Evolutionary conservation across 1,284 basidiomycete genomes (phyloP).

Genomic region (Tilletia caries): DNA sequence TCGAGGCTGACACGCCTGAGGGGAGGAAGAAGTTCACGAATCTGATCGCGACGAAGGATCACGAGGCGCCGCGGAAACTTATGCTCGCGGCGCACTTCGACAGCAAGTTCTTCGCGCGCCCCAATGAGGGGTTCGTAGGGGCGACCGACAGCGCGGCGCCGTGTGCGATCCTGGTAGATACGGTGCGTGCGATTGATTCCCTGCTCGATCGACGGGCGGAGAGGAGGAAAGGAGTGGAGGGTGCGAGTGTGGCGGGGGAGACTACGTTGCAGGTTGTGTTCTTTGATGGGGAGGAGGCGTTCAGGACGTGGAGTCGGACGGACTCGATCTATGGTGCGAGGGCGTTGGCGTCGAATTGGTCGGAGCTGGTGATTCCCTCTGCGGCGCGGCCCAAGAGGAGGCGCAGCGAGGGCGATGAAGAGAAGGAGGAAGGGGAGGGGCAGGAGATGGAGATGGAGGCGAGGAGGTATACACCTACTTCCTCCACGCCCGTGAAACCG

Average conservation of each 20-base stretch:
- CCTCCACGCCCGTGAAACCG: slow-evolving; percentile 21
- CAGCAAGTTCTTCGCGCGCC: slow-evolving; percentile 86
- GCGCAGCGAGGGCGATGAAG: background rate
- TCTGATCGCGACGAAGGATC: slow-evolving; percentile 82
- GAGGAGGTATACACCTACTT: slow-evolving; percentile 20
- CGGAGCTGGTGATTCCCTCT: slow-evolving; percentile 16
- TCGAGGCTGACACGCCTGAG: slow-evolving; percentile 66
- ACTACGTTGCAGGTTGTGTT: slow-evolving; percentile 86
- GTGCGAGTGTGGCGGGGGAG: slow-evolving; percentile 59
- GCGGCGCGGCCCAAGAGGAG: background rate
- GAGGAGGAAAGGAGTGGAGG: background rate
- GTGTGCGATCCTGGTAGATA: slow-evolving; percentile 68
- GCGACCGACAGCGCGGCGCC: slow-evolving; percentile 96
- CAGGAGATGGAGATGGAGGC: background rate
- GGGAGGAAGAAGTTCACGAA: slow-evolving; percentile 81
- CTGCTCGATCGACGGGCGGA: slow-evolving; percentile 35
- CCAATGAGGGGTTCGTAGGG: slow-evolving; percentile 76
- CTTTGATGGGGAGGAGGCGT: slow-evolving; percentile 98
- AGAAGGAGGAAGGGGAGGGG: too few relatives aligned
- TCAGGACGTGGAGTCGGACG: slow-evolving; percentile 77
- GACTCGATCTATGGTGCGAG: slow-evolving; percentile 85
- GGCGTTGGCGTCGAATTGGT: slow-evolving; percentile 33
- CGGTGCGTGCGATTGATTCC: slow-evolving; percentile 41
- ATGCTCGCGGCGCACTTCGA: slow-evolving; percentile 93
- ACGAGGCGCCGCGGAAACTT: slow-evolving; percentile 76